phyloP scores from a whole-genome alignment of 768 basidiomycete species.

The Lactifluus subvellereus region DNA sequence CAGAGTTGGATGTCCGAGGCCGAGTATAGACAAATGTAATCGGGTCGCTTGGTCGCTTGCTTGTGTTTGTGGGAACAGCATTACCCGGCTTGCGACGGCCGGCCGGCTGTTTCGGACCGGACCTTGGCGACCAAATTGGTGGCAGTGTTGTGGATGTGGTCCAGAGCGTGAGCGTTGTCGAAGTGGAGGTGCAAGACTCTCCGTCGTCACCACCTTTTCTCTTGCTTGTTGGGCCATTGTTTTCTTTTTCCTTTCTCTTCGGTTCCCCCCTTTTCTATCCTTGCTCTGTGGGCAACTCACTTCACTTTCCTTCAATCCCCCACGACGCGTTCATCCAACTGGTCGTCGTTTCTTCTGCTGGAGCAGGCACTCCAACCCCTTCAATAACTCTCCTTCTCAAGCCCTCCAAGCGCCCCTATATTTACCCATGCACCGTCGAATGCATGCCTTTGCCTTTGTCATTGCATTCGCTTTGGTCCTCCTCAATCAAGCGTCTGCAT shows the following conservation, averaged over 20 bases:
- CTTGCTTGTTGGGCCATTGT: neutral
- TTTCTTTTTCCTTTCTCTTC: neutral
- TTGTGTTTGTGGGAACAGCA: neutral
- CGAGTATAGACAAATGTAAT: no score
- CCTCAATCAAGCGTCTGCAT: constrained; percentile 5
- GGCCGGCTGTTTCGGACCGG: neutral
- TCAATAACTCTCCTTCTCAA: constrained; percentile 15
- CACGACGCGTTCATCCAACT: constrained; percentile 22
- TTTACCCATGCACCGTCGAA: constrained; percentile 28
- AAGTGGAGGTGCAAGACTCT: neutral
- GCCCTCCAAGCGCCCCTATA: constrained; percentile 16
- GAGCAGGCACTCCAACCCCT: constrained; percentile 39
- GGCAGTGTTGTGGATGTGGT: neutral
- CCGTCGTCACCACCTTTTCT: neutral
- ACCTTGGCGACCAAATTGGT: neutral
- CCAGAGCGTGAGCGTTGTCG: neutral
- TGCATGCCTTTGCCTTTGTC: constrained; percentile 2
- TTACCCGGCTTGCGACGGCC: neutral
- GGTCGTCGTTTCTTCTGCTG: constrained; percentile 28
- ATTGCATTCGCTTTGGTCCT: neutral
- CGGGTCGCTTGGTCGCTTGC: no score
- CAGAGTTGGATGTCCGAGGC: constrained; percentile 29
- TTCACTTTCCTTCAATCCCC: constrained; percentile 27
- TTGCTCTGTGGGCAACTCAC: constrained; percentile 35
- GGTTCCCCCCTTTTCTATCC: neutral